Evolutionary conservation across 345 rosid genomes (phyloP).

Genomic region (Brassica carinata): DNA sequence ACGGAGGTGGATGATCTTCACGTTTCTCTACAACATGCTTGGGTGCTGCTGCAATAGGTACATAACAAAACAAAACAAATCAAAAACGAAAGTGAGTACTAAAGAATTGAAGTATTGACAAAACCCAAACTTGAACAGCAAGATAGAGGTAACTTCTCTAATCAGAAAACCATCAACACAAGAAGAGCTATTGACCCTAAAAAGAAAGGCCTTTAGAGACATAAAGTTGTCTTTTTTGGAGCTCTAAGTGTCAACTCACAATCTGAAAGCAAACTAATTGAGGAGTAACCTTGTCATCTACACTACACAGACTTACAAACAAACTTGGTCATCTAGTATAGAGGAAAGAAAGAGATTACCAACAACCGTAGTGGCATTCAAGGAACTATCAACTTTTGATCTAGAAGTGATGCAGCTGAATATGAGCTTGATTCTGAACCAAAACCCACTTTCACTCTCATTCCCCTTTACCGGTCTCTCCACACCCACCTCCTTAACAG

Average conservation of each 20-base stretch:
- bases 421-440: conserved; percentile 59
- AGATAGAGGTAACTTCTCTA: background rate
- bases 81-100: background rate
- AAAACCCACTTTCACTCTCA: conserved; percentile 62
- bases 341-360: conserved; percentile 24
- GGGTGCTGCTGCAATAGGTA: conserved; percentile 45
- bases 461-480: conserved; percentile 46
- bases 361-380: conserved; percentile 53
- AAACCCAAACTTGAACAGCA: background rate
- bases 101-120: background rate
- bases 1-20: conserved; percentile 47
- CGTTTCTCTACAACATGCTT: conserved; percentile 44
- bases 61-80: background rate
- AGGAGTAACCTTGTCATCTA: conserved; percentile 8
- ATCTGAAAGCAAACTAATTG: conserved; percentile 17
- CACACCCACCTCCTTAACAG: conserved; percentile 45
- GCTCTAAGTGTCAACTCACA: background rate
- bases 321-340: background rate
- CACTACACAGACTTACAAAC: conserved; percentile 1
- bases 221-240: too few species aligned
- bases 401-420: conserved; percentile 71
- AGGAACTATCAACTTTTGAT: conserved; percentile 81
- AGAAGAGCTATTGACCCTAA: background rate
- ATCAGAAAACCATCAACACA: background rate
- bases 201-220: too few species aligned